Conservation (phyloP, 2,329 filamentous ascomycete species). For the Grosmannia serpens region DNA sequence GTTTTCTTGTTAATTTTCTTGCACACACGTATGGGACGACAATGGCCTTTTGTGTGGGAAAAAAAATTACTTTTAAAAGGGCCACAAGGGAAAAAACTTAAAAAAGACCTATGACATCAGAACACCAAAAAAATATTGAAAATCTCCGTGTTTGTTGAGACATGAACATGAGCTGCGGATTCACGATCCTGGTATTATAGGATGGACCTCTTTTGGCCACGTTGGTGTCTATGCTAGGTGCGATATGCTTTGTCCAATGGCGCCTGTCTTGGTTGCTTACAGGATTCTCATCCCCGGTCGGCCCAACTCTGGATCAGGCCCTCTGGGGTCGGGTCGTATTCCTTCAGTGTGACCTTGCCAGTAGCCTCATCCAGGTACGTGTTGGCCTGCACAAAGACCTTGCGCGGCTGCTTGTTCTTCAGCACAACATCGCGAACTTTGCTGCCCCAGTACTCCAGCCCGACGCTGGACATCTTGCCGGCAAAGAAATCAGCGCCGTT, state of each 20-base stretch:
- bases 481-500: conserved; percentile 71
- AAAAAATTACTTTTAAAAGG: background rate
- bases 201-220: no score
- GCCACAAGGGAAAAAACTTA: conserved; percentile 2
- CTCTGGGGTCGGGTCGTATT: conserved; percentile 72
- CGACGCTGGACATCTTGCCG: conserved; percentile 65
- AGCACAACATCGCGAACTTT: conserved; percentile 68
- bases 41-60: conserved; percentile 1
- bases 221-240: background rate
- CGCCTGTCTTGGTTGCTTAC: background rate
- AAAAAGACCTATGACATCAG: conserved; percentile 3
- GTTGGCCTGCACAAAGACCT: conserved; percentile 91
- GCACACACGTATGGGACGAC: conserved; percentile 3
- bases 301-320: conserved; percentile 79
- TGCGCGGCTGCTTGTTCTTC: conserved; percentile 68
- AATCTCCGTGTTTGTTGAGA: background rate
- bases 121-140: conserved; percentile 7
- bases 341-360: conserved; percentile 64
- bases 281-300: conserved; percentile 34
- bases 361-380: conserved; percentile 58
- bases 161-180: background rate
- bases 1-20: conserved; percentile 4
- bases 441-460: conserved; percentile 69
- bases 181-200: no score
- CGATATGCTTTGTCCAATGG: background rate